Percentiles rank a stretch among this genome's conserved stretches.
Conservation (phyloP, 352 stramenopile genomes). For the Peronosclerospora sorghi region DNA sequence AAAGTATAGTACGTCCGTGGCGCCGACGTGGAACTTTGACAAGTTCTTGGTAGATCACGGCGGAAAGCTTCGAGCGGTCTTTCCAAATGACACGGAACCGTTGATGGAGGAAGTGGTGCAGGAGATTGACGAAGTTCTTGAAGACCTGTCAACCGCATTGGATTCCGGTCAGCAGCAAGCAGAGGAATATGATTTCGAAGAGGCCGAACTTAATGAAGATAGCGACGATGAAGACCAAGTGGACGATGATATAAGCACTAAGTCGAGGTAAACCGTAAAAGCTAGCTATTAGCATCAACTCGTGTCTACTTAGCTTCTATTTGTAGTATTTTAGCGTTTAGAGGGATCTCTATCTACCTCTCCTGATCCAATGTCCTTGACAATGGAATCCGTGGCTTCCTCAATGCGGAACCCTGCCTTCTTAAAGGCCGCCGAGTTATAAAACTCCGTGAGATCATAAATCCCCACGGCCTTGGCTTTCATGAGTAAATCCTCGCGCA, state of each 20-base stretch:
- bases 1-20: constrained; percentile 54
- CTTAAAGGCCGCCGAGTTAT: constrained; percentile 42
- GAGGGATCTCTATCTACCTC: too few relatives aligned
- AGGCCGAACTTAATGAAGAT: constrained; percentile 1
- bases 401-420: constrained; percentile 67
- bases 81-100: constrained; percentile 64
- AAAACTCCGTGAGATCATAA: constrained; percentile 71
- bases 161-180: constrained; percentile 6
- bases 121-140: constrained; percentile 53
- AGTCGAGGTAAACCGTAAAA: too few relatives aligned
- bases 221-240: constrained; percentile 7
- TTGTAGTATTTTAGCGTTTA: too few relatives aligned
- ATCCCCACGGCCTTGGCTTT: constrained; percentile 74
- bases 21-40: constrained; percentile 75
- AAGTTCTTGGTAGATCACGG: constrained; percentile 64
- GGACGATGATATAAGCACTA: constrained; percentile 8
- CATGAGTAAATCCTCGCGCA: constrained; percentile 38
- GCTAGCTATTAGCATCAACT: too few relatives aligned
- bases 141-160: constrained; percentile 23
- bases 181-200: constrained; percentile 12
- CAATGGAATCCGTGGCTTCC: constrained; percentile 33
- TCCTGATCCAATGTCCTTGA: constrained; percentile 38
- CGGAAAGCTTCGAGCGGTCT: constrained; percentile 54
- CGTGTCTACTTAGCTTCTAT: too few relatives aligned
- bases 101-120: constrained; percentile 42